phyloP scores from a whole-genome alignment of 2,329 filamentous ascomycete genomes.

The Aspergillus puulaauensis region DNA sequence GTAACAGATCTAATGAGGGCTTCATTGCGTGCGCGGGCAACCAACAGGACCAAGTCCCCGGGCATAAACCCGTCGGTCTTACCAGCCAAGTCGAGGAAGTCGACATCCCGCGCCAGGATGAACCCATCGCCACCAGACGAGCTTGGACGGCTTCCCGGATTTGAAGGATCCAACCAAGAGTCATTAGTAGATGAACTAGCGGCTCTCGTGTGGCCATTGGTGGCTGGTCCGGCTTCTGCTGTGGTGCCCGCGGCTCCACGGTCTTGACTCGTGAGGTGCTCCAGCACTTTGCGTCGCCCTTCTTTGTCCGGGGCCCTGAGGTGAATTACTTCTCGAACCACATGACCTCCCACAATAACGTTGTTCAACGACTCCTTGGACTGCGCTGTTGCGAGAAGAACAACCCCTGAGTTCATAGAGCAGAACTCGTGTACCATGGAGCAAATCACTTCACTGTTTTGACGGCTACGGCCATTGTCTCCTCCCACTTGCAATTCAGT shows the following conservation, averaged over 20 bases:
- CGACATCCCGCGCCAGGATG: constrained; percentile 71
- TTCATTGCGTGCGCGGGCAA: constrained; percentile 85
- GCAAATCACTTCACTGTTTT: constrained; percentile 86
- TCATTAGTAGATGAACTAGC: constrained; percentile 49
- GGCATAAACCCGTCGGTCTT: constrained; percentile 98
- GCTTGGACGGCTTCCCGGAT: constrained; percentile 52
- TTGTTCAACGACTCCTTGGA: constrained; percentile 91
- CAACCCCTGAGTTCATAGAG: constrained; percentile 73
- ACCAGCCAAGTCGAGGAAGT: constrained; percentile 89
- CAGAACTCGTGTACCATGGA: constrained; percentile 83
- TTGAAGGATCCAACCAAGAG: constrained; percentile 75
- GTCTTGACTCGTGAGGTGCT: constrained; percentile 65
- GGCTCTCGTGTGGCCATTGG: constrained; percentile 40
- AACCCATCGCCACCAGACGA: constrained; percentile 61
- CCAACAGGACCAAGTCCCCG: constrained; percentile 81
- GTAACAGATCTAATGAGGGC: constrained; percentile 81
- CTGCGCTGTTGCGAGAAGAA: constrained; percentile 86
- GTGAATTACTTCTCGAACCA: constrained; percentile 86
- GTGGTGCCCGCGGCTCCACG: constrained; percentile 15
- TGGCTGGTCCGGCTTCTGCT: constrained; percentile 27
- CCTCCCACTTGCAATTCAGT: constrained; percentile 92
- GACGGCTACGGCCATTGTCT: constrained; percentile 87
- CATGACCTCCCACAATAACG: constrained; percentile 84
- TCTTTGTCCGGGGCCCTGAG: constrained; percentile 93
- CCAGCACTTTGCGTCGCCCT: constrained; percentile 76